Evolutionary conservation across 257 asterid species (phyloP), one percentile per base, ranked within the genome.

Genomic region (Cruciata laevipes): DNA sequence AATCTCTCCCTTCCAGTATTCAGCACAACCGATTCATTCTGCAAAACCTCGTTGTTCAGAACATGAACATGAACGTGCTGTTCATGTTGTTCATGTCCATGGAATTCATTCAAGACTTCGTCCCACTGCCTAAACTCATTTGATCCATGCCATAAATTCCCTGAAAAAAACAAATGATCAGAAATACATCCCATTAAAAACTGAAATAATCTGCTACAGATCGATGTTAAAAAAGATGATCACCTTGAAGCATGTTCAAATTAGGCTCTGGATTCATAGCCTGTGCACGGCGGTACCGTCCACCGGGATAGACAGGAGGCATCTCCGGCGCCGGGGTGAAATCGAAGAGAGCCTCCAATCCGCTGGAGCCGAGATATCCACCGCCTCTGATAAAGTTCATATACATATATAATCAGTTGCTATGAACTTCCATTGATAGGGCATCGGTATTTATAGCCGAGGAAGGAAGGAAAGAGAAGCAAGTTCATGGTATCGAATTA

Each of bases 241-340:
- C 20, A 82, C 95, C 95, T 74, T 80, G 83, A 63, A 64, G 6
- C 12, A 67, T 44, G 58, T 61, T 21, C 11, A 67, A 38, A 53
- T 61, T 21, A 14, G 76, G 61, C 58, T 52, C 23, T 18, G 73
- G 83, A 1, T 27, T 49, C 75, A 64, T 71, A 75, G 71, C 74
- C 23, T 69, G 51, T 14, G 80, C 24, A 63, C 77, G 61, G 49
- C 77, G 61, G 49, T 78, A 63, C 51, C 63, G n/a, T 14, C 6
- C 7, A 78, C 14, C 72, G 58, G 5, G 80, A 80, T 51, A 81
- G 89, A 65, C n/a, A n/a, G 38, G 55, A 58, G 67, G 52, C 65
- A 72, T 64, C 20, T 74, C 83, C 32, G 87, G 83, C n/a, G 69
- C 38, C 5, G 69, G 68, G 9, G 67, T 53, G 18, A 75, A 42